phyloP scores from a whole-genome alignment of 2,329 filamentous ascomycete genomes.

The Diplodia seriata region DNA sequence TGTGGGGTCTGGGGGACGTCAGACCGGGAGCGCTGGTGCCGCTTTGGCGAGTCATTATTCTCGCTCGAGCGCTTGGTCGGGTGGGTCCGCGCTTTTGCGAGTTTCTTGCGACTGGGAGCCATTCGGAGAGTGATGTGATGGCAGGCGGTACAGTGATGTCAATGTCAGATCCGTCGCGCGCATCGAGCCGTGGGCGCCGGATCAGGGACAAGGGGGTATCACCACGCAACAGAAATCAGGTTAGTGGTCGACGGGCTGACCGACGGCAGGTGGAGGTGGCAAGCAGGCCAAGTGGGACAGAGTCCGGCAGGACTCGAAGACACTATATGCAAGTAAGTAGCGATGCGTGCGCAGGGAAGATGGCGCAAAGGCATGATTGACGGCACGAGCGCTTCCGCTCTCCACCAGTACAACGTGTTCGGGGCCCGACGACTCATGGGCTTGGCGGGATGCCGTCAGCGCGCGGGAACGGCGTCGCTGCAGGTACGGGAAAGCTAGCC shows the following conservation, averaged over 20 bases:
- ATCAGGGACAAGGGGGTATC: slow-evolving; percentile 19
- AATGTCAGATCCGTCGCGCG: not conserved
- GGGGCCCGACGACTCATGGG: slow-evolving; percentile 14
- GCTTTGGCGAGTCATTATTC: slow-evolving; percentile 28
- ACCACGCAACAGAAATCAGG: slow-evolving; percentile 5
- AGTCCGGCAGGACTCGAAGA: slow-evolving; percentile 1
- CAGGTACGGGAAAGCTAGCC: slow-evolving; percentile 28
- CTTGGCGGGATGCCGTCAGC: slow-evolving; percentile 26
- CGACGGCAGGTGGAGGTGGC: slow-evolving; percentile 1
- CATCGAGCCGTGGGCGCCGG: slow-evolving; percentile 12
- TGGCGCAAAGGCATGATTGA: slow-evolving; percentile 29
- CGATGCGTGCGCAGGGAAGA: slow-evolving; percentile 29
- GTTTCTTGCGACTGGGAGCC: slow-evolving; percentile 18
- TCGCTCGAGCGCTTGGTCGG: slow-evolving; percentile 14
- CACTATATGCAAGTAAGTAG: slow-evolving; percentile 31
- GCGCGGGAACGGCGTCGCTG: slow-evolving; percentile 22
- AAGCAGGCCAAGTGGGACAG: slow-evolving; percentile 14
- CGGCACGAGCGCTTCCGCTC: slow-evolving; percentile 21
- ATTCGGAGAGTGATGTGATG: not conserved
- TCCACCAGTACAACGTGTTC: slow-evolving; percentile 27
- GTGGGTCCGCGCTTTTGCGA: slow-evolving; percentile 24
- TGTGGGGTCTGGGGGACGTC: slow-evolving; percentile 29
- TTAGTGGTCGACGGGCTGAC: not conserved
- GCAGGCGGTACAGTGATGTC: slow-evolving; percentile 10
- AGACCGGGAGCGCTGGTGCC: slow-evolving; percentile 24